Evolutionary conservation across 2,329 filamentous ascomycete genomes (phyloP), one percentile per base, ranked within the genome.

Genomic region (Incumbomyces delicatus): DNA sequence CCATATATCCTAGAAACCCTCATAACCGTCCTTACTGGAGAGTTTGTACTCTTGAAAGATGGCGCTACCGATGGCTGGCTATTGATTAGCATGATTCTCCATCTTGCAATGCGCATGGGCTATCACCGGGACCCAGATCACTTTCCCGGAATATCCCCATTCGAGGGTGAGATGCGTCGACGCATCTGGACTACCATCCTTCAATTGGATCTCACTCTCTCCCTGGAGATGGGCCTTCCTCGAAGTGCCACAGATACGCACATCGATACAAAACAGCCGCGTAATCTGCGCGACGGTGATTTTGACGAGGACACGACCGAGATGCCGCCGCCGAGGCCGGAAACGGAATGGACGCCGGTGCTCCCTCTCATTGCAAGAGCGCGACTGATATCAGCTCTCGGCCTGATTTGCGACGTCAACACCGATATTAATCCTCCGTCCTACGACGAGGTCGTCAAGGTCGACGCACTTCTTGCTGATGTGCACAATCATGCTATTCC

Each of bases 151-250:
- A 70, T 80, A 36, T 67, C 73, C 1, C 66, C 71, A 2, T 77
- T 74, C 50, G 69, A 77, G 48, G 76, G 73, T 10, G 77, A 81
- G 60, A 76, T 70, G 59, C 60, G 68, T 44, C 58, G 68, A 30
- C 64, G 68, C n/a, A 42, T 65, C 5, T 71, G 68, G 67, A 54
- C 56, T 17, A 52, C 61, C 17, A 52, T 69, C 7, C 57, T 60
- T 20, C 77, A 81, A 57, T 66, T 83, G 39, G 80, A 83, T 55
- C 62, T 75, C 2, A 61, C 82, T 8, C 69, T 77, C 1, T 73
- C 77, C 1, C 81, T 81, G 54, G 76, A 83, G 55, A 70, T 81
- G 50, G 80, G 80, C 1, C 63, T 83, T 13, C 80, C 80, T 10
- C 72, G 74, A 51, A 77, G 79, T 65, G 68, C 80, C 38, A 69